Conservation (phyloP, 176 grass and related monocot species). For the Carex cristatella region DNA sequence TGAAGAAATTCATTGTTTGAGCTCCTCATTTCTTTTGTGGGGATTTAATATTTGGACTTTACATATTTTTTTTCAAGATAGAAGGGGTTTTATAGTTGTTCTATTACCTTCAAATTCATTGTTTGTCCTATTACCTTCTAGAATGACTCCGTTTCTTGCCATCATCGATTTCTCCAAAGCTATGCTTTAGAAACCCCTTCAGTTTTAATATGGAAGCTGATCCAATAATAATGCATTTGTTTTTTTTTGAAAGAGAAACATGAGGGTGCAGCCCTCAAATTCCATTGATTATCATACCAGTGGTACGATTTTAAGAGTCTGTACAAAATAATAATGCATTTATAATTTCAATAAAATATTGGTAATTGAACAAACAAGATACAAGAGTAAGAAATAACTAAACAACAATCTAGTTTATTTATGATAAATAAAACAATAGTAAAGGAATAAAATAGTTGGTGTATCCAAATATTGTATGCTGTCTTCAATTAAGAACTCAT, state of each 20-base stretch:
- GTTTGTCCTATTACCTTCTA: neutral
- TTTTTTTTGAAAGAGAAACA: too few species aligned
- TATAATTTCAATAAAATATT: neutral
- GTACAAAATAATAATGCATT: neutral
- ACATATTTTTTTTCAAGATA: neutral
- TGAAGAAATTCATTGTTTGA: neutral
- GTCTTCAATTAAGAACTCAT: neutral
- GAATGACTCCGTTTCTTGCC: neutral
- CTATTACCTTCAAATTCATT: neutral
- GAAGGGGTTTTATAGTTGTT: neutral
- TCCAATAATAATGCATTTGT: neutral
- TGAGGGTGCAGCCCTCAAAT: too few species aligned
- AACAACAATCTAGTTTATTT: neutral
- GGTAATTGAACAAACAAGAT: neutral
- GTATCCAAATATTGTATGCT: neutral
- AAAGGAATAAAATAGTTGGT: neutral
- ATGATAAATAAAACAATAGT: neutral
- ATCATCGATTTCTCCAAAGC: neutral
- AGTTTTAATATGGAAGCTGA: neutral
- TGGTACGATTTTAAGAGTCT: too few species aligned
- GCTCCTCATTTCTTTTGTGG: neutral
- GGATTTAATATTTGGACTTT: neutral
- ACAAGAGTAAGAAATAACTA: neutral
- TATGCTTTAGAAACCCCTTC: neutral
- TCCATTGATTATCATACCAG: too few species aligned